Evolutionary conservation across 495 filamentous ascomycete species (phyloP), one percentile per base, ranked within the genome.

Genomic region (Clohesyomyces aquaticus): DNA sequence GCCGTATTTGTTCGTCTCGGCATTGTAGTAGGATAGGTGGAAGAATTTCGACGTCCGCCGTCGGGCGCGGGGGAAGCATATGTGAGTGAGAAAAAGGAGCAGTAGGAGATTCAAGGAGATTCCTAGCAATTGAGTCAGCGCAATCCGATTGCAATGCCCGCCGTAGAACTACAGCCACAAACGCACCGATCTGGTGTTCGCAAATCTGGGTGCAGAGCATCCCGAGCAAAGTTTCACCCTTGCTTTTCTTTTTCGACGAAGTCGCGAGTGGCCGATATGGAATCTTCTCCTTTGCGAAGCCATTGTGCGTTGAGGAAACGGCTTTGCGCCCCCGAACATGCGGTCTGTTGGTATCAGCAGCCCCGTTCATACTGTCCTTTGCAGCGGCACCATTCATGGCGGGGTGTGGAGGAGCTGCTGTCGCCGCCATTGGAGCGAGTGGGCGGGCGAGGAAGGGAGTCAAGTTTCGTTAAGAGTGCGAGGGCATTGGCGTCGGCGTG

Each of bases 21-120:
- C 77, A 66, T 93, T 86, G 75, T 89, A 86, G 77, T 97, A 94
- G 19, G 90, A 91, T 53, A 97, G 80, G 59, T 84, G 82, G 76
- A 93, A 93, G 77, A 95, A 96, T 57, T 91, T 93, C 60, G 83
- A 80, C 41, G 91, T 94, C 68, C 87, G 83, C n/a, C 82, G 78
- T 57, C 89, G 83, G 22, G 90, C 86, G 53, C 85, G 85, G 38
- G 93, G 93, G 76, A 93, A 88, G 63, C 82, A 85, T 60, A 89
- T 77, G 78, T 96, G 91, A 60, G 88, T 83, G 62, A 93, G 82
- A 74, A 84, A 80, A 63, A 96, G 82, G 56, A 91, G 85, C 59
- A 89, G 81, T 57, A 96, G 79, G 55, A 91, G 85, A 68, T 88
- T 91, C 75, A 91, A 75, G 16, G 91, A 87, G 49, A 95, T 82